These are phyloP conservation scores for Carex myosuroides DNA, from an alignment of 176 grass and related monocot species.

Conservation along the genomic window DNA sequence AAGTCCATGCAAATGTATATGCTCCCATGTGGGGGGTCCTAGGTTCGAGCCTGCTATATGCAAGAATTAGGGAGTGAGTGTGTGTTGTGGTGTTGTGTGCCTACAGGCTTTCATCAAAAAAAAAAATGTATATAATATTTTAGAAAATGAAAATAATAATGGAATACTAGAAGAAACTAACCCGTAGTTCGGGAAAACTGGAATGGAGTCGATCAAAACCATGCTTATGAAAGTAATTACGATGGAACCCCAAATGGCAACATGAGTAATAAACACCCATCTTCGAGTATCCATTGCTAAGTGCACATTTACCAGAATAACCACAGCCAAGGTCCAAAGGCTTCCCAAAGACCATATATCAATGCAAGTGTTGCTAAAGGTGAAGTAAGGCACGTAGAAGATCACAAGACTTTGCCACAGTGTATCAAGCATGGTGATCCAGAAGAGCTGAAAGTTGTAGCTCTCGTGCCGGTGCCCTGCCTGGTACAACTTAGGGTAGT, in stretches of 20 bases:
- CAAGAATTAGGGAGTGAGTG: no score
- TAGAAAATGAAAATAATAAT: neutral
- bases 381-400: slow-evolving; percentile 94
- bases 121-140: neutral
- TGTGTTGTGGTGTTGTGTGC: no score
- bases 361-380: slow-evolving; percentile 75
- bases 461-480: slow-evolving; percentile 84
- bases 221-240: slow-evolving; percentile 94
- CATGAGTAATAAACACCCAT: slow-evolving; percentile 94
- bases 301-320: slow-evolving; percentile 98
- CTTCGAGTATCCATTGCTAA: slow-evolving; percentile 89
- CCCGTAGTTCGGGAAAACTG: slow-evolving; percentile 90
- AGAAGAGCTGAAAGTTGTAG: slow-evolving; percentile 94
- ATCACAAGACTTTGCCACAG: slow-evolving; percentile 99
- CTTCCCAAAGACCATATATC: slow-evolving; percentile 99
- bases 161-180: slow-evolving; percentile 32
- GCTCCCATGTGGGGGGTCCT: no score
- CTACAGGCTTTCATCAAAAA: no score
- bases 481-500: slow-evolving; percentile 90
- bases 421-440: slow-evolving; percentile 99
- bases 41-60: no score
- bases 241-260: slow-evolving; percentile 92
- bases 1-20: neutral
- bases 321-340: slow-evolving; percentile 93
- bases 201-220: slow-evolving; percentile 96